Conservation (phyloP, 1,284 basidiomycete species). For the Heterobasidion irregulare region DNA sequence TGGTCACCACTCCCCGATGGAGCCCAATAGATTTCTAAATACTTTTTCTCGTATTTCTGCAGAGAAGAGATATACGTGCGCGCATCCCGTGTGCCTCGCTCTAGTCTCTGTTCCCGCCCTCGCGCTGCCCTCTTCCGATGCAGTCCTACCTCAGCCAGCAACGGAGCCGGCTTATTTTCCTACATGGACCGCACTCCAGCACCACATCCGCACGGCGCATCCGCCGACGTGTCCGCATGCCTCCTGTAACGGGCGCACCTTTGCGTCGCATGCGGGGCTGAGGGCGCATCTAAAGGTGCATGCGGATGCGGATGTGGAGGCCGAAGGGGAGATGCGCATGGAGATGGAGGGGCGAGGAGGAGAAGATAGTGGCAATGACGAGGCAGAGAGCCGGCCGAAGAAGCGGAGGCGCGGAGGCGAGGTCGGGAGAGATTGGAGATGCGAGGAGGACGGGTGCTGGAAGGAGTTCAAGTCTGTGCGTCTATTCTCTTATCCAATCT, state of each 20-base stretch:
- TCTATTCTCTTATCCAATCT: too few species aligned
- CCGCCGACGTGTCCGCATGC: conserved; percentile 72
- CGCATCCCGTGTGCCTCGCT: conserved; percentile 48
- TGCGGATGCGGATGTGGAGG: background rate
- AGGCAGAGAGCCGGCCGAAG: conserved; percentile 22
- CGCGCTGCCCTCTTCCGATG: too few species aligned
- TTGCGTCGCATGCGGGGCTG: conserved; percentile 65
- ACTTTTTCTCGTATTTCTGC: background rate
- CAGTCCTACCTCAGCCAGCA: conserved; percentile 6
- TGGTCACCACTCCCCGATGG: conserved; percentile 14
- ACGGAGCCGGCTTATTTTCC: conserved; percentile 45
- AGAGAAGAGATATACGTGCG: conserved; percentile 83
- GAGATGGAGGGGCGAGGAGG: conserved; percentile 20
- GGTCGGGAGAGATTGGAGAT: conserved; percentile 72
- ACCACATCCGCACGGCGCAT: conserved; percentile 70
- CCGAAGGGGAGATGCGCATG: too few species aligned
- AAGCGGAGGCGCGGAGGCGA: conserved; percentile 46
- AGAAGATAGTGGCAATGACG: background rate
- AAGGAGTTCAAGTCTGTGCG: conserved; percentile 82
- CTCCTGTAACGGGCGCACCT: conserved; percentile 64
- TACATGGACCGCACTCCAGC: conserved; percentile 81
- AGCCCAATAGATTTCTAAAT: background rate
- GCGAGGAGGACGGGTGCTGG: conserved; percentile 58
- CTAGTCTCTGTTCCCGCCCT: too few species aligned
- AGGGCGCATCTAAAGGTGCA: conserved; percentile 69